Conservation (phyloP, 2,329 filamentous ascomycete species). For the Diplodia seriata region DNA sequence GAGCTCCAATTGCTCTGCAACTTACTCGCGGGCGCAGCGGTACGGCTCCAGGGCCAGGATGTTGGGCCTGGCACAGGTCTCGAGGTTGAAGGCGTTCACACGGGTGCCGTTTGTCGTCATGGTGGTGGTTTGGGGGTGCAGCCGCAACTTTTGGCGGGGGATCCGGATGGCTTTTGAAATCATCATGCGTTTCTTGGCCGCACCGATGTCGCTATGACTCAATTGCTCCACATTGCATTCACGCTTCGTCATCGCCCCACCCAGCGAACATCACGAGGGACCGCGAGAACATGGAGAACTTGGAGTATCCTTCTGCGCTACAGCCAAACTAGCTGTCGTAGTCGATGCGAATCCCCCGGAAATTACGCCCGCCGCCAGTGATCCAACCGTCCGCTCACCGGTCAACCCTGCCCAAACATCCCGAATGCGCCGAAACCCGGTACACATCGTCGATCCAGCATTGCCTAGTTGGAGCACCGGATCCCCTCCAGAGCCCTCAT, state of each 20-base stretch:
- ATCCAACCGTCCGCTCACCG: neutral
- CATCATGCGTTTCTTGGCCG: constrained; percentile 26
- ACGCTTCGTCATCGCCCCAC: constrained; percentile 26
- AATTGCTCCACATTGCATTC: constrained; percentile 24
- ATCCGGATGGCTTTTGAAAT: constrained; percentile 22
- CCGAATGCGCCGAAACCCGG: constrained; percentile 12
- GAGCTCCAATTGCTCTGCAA: constrained; percentile 35
- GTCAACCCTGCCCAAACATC: neutral
- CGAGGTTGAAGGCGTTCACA: constrained; percentile 53
- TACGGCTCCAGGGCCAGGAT: constrained; percentile 62
- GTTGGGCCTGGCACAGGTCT: constrained; percentile 59
- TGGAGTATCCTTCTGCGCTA: constrained; percentile 15
- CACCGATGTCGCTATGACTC: constrained; percentile 33
- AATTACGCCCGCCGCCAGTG: constrained; percentile 10
- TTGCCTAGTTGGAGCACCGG: constrained; percentile 44
- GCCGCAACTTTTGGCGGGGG: constrained; percentile 25
- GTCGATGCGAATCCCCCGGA: constrained; percentile 4
- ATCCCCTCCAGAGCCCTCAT: constrained; percentile 79
- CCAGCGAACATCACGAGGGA: constrained; percentile 19
- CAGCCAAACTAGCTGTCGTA: neutral
- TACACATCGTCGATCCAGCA: constrained; percentile 17
- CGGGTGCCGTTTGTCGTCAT: constrained; percentile 28
- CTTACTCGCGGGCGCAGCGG: constrained; percentile 62
- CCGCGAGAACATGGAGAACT: constrained; percentile 20
- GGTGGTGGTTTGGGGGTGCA: constrained; percentile 8